Evolutionary conservation across 768 basidiomycete species (phyloP), one percentile per base, ranked within the genome.

Genomic region (Chlorophyllum brunneum): DNA sequence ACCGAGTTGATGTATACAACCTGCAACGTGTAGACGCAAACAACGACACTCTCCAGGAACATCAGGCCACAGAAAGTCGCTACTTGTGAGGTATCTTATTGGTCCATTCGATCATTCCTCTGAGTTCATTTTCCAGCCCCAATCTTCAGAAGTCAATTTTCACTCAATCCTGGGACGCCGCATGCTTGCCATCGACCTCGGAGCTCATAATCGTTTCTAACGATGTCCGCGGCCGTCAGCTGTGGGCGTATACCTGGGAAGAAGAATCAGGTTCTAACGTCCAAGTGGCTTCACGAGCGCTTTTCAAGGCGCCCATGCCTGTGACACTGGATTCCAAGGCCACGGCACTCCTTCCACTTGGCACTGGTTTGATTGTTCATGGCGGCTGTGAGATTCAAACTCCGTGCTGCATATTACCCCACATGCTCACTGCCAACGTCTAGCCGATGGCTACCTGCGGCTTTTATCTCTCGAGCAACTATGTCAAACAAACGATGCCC

Each of bases 381-480:
- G 92, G 90, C 34, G 81, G 75, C 57, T 76, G 88, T 88, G 57
- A 29, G 80, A 7, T 20, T 20, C 22, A 11, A 37, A 37, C 6
- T 37, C 22, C 24, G 16, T 36, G 11, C 13, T 36, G 10, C 18
- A 11, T 43, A 5, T n/a, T 43, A 11, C 13, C 3, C 36, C 41
- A 4, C 54, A 23, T 48, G 58, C n/a, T 31, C 36, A 27, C 20
- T 38, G 24, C 54, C 38, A 4, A 45, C 43, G 15, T 51, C 4
- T 33, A 85, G 83, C 73, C 31, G 81, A 85, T 65, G 83, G 83
- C 1, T 58, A 55, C 37, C 59, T 85, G 34, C 73, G 77, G 33
- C 74, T 70, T 33, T 73, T 73, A 10, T 72, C 79, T 6, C 62
- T 82, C 22, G 63, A 72, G 3, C 64, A 71, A 11, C 55, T 83